Conservation (phyloP, 1,139 yeast genomes). For the Yarrowia galli region DNA sequence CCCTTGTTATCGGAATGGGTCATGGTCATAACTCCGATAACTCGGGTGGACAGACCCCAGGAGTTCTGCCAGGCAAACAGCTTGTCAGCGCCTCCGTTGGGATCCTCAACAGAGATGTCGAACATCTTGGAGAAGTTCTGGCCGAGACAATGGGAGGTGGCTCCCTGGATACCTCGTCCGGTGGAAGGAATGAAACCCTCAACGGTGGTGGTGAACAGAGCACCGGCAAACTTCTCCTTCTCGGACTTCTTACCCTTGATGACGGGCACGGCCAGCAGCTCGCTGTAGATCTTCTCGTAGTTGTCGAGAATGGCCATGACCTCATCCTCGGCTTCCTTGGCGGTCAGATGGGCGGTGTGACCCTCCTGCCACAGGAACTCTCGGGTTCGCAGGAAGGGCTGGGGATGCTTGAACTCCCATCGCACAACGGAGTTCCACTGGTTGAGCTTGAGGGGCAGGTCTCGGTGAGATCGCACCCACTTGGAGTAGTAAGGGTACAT, state of each 20-base stretch:
- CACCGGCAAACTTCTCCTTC: conserved; percentile 98
- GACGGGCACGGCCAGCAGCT: conserved; percentile 96
- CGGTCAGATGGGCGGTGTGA: conserved; percentile 93
- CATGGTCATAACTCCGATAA: conserved; percentile 99
- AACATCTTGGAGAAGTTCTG: conserved; percentile 99
- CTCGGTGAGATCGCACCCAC: conserved; percentile 99
- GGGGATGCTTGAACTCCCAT: conserved; percentile 99
- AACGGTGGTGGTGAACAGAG: conserved; percentile 90
- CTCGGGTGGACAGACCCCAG: conserved; percentile 99
- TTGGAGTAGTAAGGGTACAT: conserved; percentile 99
- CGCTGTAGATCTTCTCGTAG: conserved; percentile 85
- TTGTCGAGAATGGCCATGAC: conserved; percentile 85
- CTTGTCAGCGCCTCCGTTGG: conserved; percentile 77
- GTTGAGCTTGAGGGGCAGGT: conserved; percentile 91
- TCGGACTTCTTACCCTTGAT: conserved; percentile 95
- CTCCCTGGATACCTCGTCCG: conserved; percentile 99
- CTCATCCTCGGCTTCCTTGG: conserved; percentile 80
- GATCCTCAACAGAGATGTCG: conserved; percentile 92
- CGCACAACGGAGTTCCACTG: conserved; percentile 99
- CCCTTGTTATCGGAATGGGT: conserved; percentile 99
- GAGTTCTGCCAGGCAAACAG: conserved; percentile 94
- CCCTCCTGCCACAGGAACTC: conserved; percentile 99
- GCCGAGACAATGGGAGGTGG: conserved; percentile 96
- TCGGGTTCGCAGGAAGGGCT: conserved; percentile 97
- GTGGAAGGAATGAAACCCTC: conserved; percentile 98